Base-by-base conservation (phyloP, 352 stramenopile genomes). In the Aphanomyces astaci region DNA sequence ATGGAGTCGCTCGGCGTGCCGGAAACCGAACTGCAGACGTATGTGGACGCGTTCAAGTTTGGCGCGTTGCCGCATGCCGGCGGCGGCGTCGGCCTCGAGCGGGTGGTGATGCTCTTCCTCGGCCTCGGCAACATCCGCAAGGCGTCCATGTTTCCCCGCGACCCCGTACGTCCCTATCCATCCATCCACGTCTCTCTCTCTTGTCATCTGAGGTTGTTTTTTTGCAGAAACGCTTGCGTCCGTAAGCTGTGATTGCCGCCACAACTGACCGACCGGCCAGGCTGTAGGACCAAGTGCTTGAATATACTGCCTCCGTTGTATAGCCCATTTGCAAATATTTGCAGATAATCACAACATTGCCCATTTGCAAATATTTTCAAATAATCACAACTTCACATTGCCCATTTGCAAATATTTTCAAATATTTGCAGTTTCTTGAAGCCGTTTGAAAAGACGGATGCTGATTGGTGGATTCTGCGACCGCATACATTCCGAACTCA, bases 61-160 rank as follows among this genome's bases (percentile, higher is more conserved):
- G 97, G 97, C 51, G 97, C 97, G 17, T 82, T 98, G n/a, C 97
- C 97, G 36, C 97, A 99, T 79, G 97, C 92, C 43, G 97, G 97
- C 43, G 97, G 96, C 71, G 97, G 97, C 63, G 98, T 99, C 77
- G 97, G 97, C 66, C 77, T 99, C 22, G 97, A 99, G 77, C 89
- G 97, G 62, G 97, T 99, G 33, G 96, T 99, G 33, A 99, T 99
- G 89, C 88, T 99, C 36, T 99, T 98, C 79, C 83, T 99, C 27
- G 97, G 96, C 19, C 86, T 99, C 19, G 94, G 96, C 75, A 99
- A 99, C 90, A 98, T 99, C 63, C 87, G 97, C 77, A 98, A 99
- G 81, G 92, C 93, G 36, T 98, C 92, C 31, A 98, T 99, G 94
- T 99, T 99, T 86, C 97, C 97, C 28, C 89, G 97, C 70, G 96